phyloP scores from a whole-genome alignment of 495 filamentous ascomycete species.

The Sordaria brevicollis region DNA sequence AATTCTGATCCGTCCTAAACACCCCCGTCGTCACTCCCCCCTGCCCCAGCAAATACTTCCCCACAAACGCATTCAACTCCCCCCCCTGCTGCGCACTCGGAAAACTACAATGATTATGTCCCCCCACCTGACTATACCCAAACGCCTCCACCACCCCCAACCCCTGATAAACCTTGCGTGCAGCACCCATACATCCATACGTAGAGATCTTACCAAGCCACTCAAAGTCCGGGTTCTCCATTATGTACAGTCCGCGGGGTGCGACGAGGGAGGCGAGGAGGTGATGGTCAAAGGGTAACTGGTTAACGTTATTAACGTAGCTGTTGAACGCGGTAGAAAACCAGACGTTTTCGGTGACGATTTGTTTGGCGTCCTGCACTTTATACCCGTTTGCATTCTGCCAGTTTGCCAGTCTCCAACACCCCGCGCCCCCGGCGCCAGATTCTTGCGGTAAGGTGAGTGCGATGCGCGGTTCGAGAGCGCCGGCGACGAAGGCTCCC shows the following conservation, averaged over 20 bases:
- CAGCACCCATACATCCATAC: slow-evolving; percentile 46
- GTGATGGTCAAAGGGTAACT: slow-evolving; percentile 42
- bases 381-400: slow-evolving; percentile 34
- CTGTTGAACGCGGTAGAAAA: slow-evolving; percentile 34
- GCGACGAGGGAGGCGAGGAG: slow-evolving; percentile 36
- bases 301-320: slow-evolving; percentile 27
- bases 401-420: slow-evolving; percentile 39
- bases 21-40: slow-evolving; percentile 3
- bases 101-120: slow-evolving; percentile 45
- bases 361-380: slow-evolving; percentile 40
- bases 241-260: slow-evolving; percentile 35
- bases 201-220: slow-evolving; percentile 42
- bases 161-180: slow-evolving; percentile 38
- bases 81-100: slow-evolving; percentile 30
- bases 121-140: slow-evolving; percentile 42
- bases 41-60: slow-evolving; percentile 37
- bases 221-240: slow-evolving; percentile 43
- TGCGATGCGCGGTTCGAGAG: slow-evolving; percentile 38
- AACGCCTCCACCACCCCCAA: slow-evolving; percentile 37
- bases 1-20: slow-evolving; percentile 9
- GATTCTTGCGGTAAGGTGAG: slow-evolving; percentile 44
- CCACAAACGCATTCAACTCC: slow-evolving; percentile 43
- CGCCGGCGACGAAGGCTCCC: slow-evolving; percentile 42
- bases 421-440: slow-evolving; percentile 38
- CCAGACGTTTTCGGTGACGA: slow-evolving; percentile 43